Evolutionary conservation across 2,329 filamentous ascomycete species (phyloP).

Genomic region (Colletotrichum limetticola): DNA sequence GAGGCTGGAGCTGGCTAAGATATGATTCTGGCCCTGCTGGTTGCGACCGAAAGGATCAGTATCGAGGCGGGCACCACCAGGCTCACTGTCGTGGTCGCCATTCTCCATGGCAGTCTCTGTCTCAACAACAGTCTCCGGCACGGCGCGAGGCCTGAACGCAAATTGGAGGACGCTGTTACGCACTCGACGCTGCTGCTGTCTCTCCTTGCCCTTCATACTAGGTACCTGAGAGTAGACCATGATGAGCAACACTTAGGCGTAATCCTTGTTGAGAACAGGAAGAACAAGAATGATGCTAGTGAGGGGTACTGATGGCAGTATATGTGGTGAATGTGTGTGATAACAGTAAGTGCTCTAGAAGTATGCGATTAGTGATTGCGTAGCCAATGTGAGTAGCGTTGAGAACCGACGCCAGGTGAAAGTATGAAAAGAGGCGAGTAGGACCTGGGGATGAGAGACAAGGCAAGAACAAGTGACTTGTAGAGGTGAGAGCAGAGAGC

Average conservation of each 20-base stretch:
- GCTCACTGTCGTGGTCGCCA: constrained; percentile 18
- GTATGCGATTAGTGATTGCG: background rate
- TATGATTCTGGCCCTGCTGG: background rate
- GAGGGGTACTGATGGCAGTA: background rate
- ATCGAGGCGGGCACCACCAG: constrained; percentile 25
- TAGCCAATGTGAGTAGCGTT: background rate
- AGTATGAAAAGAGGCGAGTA: background rate
- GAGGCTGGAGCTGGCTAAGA: constrained; percentile 10
- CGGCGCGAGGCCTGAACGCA: background rate
- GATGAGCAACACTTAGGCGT: background rate
- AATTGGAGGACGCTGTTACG: background rate
- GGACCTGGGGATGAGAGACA: background rate
- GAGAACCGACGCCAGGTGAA: background rate
- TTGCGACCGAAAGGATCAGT: background rate
- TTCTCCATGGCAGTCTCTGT: constrained; percentile 8
- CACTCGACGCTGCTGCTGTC: constrained; percentile 7
- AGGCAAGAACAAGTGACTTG: background rate
- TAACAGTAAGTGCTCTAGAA: constrained; percentile 4
- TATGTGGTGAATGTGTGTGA: background rate
- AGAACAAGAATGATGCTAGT: background rate
- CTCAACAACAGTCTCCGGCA: constrained; percentile 14
- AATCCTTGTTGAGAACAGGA: background rate
- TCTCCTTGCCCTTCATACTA: constrained; percentile 1
- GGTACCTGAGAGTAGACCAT: constrained; percentile 9
- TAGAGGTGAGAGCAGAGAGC: background rate